Percentiles rank a stretch among this genome's conserved stretches.
Evolutionary conservation across 169 alveolate genomes (phyloP).

Genomic region (Ichthyophthirius multifiliis): DNA sequence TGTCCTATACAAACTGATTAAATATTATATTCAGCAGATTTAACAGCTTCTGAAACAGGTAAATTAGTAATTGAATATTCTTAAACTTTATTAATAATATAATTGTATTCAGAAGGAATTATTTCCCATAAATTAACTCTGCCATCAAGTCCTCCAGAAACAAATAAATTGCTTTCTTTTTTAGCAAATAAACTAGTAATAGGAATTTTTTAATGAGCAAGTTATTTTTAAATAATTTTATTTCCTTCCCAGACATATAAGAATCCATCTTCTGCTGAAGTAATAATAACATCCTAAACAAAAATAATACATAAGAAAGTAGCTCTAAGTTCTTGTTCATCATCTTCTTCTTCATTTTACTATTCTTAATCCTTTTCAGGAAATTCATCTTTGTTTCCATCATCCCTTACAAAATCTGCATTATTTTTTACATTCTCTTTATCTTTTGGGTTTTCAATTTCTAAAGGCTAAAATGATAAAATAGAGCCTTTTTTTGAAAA

Average conservation of each 20-base stretch:
- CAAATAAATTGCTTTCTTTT: conserved; percentile 55
- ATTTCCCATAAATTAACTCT: conserved; percentile 65
- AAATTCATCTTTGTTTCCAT: conserved; percentile 46
- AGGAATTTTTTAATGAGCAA: conserved; percentile 72
- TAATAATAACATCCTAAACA: conserved; percentile 63
- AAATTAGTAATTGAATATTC: conserved; percentile 26
- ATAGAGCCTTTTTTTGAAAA: conserved; percentile 28
- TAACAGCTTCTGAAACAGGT: neutral
- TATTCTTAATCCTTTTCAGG: conserved; percentile 47
- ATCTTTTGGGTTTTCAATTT: conserved; percentile 43
- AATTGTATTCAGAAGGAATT: conserved; percentile 23
- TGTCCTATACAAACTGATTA: conserved; percentile 40
- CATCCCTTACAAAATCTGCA: conserved; percentile 36
- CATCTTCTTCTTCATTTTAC: conserved; percentile 26
- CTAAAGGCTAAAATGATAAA: conserved; percentile 25
- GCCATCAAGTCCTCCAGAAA: conserved; percentile 84
- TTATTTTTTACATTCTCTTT: conserved; percentile 46
- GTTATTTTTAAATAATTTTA: conserved; percentile 62
- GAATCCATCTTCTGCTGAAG: conserved; percentile 81
- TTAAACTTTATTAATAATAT: conserved; percentile 17
- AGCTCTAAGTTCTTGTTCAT: conserved; percentile 52
- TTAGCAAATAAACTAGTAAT: conserved; percentile 54
- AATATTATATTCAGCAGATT: conserved; percentile 23
- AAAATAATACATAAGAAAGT: conserved; percentile 69
- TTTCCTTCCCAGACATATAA: conserved; percentile 76